Percentiles rank a stretch among this genome's conserved stretches.
phyloP scores from a whole-genome alignment of 1,284 basidiomycete species.

The Schizophyllum amplum region DNA sequence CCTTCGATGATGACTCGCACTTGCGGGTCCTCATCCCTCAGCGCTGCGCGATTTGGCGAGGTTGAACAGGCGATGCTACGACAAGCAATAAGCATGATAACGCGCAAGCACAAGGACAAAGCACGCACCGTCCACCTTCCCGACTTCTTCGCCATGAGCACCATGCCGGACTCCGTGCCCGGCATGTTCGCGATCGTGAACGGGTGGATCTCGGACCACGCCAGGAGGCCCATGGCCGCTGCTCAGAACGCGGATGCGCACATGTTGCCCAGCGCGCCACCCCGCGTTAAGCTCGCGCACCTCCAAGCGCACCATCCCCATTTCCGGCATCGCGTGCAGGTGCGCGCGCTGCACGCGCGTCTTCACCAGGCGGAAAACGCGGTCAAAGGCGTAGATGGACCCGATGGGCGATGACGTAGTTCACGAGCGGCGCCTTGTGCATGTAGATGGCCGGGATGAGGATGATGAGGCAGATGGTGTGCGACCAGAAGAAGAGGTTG shows the following conservation, averaged over 20 bases:
- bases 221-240: slow-evolving; percentile 43
- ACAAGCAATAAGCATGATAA: background rate
- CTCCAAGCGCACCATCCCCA: slow-evolving; percentile 50
- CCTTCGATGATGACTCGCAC: slow-evolving; percentile 64
- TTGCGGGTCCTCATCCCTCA: slow-evolving; percentile 33
- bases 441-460: slow-evolving; percentile 40
- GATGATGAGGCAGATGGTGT: slow-evolving; percentile 34
- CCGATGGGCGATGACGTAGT: slow-evolving; percentile 42
- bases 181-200: slow-evolving; percentile 64
- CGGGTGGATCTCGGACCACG: slow-evolving; percentile 62
- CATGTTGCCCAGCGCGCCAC: slow-evolving; percentile 80
- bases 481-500: slow-evolving; percentile 46
- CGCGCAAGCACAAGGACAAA: background rate
- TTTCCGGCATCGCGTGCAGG: slow-evolving; percentile 45
- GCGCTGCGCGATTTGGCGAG: slow-evolving; percentile 34
- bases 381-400: slow-evolving; percentile 58
- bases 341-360: slow-evolving; percentile 53
- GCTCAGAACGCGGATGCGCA: slow-evolving; percentile 61
- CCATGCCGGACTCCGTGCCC: slow-evolving; percentile 40
- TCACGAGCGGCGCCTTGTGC: slow-evolving; percentile 34
- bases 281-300: slow-evolving; percentile 55
- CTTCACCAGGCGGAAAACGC: slow-evolving; percentile 53
- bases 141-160: slow-evolving; percentile 53
- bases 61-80: slow-evolving; percentile 32
- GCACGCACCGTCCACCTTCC: slow-evolving; percentile 51